Evolutionary conservation across 139 green algal genomes (phyloP), one percentile per base, ranked within the genome.

Genomic region (Chlorella sp.): DNA sequence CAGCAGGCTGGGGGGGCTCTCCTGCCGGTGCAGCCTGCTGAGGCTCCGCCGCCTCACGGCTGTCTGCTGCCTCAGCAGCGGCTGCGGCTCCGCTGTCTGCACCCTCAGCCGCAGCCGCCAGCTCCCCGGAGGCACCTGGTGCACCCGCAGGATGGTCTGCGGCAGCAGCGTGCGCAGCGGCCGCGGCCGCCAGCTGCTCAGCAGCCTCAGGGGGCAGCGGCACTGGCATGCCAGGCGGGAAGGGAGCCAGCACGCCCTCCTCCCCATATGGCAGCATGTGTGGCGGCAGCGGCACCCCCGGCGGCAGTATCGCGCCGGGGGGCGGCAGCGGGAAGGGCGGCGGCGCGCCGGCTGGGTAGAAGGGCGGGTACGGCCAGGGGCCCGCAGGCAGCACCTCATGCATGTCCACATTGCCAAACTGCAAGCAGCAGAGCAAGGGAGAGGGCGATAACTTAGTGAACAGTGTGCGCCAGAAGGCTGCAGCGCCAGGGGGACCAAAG

Each of bases 201-300:
- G 78, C 78, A 2, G 30, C 78, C n/a, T 83, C 63, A 0, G 63
- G 63, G 2, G 78, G 41, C 78, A 83, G 63, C 28, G 78, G 78
- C 63, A 74, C 39, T 1, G 78, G 78, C 78, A 83, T 83, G 78
- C 78, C 78, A 11, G 63, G 78, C 17, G 78, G 78, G 39, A 75
- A 83, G 39, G 78, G 78, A 12, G 63, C 30, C 63, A 83, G 63
- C 39, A 32, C 28, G 7, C 39, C 76, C 5, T 73, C 76, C 2
- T 41, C 44, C 4, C 11, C 62, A 32, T 65, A 70, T 0, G 18
- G 63, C 56, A 55, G 60, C 36, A 39, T 79, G 44, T 79, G 60
- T 36, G 55, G 57, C 23, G 76, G 60, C 76, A 72, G 32, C 13
- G 74, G 34, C 74, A 60, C 13, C 11, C 51, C 51, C 3, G 51